Conservation (phyloP, 768 basidiomycete species). For the Boletales sp. region DNA sequence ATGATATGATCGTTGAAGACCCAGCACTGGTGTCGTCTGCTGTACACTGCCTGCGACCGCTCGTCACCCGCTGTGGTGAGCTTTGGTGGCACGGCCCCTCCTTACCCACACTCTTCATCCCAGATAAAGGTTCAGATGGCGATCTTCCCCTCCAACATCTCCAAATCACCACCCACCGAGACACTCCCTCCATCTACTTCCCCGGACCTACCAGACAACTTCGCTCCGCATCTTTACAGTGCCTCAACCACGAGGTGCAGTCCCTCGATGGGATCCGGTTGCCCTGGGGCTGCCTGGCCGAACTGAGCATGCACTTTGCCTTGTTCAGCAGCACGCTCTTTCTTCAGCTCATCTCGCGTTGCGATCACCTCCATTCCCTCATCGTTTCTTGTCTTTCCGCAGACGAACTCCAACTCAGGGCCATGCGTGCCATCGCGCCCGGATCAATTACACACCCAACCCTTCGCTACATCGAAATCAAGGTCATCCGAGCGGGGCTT, state of each 20-base stretch:
- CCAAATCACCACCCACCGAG: slow-evolving; percentile 18
- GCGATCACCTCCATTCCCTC: slow-evolving; percentile 18
- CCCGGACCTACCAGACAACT: slow-evolving; percentile 14
- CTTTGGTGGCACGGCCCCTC: slow-evolving; percentile 33
- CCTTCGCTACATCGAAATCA: slow-evolving; percentile 27
- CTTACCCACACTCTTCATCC: slow-evolving; percentile 16
- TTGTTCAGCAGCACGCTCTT: slow-evolving; percentile 21
- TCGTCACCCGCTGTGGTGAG: slow-evolving; percentile 22
- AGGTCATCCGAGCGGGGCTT: slow-evolving; percentile 25
- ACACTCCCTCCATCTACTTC: slow-evolving; percentile 11
- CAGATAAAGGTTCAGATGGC: background rate
- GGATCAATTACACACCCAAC: slow-evolving; percentile 17
- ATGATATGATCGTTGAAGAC: slow-evolving; percentile 18
- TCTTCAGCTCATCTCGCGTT: slow-evolving; percentile 21
- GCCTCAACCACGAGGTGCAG: slow-evolving; percentile 16
- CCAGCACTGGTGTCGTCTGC: background rate
- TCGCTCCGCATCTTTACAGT: slow-evolving; percentile 20
- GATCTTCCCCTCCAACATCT: slow-evolving; percentile 17
- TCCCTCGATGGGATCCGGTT: slow-evolving; percentile 22
- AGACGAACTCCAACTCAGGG: slow-evolving; percentile 12
- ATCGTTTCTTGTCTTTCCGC: slow-evolving; percentile 23
- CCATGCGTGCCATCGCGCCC: slow-evolving; percentile 2
- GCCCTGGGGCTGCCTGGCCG: slow-evolving; percentile 25
- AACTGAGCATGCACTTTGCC: slow-evolving; percentile 28
- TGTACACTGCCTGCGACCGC: slow-evolving; percentile 20